Evolutionary conservation across 306 rosid species (phyloP).

Genomic region (Arachis hypogaea): DNA sequence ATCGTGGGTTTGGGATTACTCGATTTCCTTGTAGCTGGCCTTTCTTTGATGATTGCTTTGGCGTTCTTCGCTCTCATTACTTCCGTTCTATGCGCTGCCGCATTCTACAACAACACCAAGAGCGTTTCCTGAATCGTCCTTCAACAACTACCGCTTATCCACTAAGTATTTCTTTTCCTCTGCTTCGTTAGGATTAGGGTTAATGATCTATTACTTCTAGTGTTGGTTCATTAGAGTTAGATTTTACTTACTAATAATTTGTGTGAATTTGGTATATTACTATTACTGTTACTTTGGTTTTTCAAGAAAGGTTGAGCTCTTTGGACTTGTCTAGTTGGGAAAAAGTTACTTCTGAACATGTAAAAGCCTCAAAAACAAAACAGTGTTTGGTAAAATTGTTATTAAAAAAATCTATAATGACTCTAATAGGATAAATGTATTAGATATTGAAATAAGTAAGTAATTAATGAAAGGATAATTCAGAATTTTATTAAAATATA

Average conservation of each 20-base stretch:
- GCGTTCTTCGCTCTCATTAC: conserved; percentile 64
- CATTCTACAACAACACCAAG: conserved; percentile 67
- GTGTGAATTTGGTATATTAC: neutral
- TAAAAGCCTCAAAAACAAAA: too few relatives aligned
- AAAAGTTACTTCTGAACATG: too few relatives aligned
- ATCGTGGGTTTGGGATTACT: conserved; percentile 52
- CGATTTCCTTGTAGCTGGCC: conserved; percentile 73
- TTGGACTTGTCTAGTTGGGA: too few relatives aligned
- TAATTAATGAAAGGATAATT: too few relatives aligned
- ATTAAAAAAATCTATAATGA: too few relatives aligned
- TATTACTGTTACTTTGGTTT: neutral
- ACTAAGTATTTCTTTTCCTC: neutral
- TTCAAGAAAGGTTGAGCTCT: too few relatives aligned
- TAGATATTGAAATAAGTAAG: too few relatives aligned
- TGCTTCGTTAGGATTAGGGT: neutral
- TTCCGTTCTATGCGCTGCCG: conserved; percentile 69
- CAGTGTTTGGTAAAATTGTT: too few relatives aligned
- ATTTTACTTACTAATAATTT: neutral
- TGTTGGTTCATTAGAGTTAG: neutral
- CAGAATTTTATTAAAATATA: too few relatives aligned
- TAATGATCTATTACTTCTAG: neutral
- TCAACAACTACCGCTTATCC: neutral
- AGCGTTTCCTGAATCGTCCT: conserved; percentile 42
- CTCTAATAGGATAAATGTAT: too few relatives aligned
- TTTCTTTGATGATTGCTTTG: conserved; percentile 65